phyloP scores from a whole-genome alignment of 2,329 filamentous ascomycete species.

The Ceratocystis colombiana region DNA sequence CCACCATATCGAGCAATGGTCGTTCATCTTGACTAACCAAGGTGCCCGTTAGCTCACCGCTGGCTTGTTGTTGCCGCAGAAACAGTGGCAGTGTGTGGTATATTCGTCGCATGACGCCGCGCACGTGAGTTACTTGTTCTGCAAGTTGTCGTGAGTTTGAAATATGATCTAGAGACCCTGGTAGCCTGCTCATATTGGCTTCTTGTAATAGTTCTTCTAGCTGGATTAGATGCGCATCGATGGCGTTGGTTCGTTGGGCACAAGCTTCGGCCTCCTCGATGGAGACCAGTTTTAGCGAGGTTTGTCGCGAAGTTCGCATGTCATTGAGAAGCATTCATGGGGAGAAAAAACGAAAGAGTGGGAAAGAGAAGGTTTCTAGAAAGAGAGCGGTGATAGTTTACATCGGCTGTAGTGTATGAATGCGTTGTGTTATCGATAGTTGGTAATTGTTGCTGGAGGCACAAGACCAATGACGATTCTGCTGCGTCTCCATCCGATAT shows the following conservation, averaged over 20 bases:
- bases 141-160: constrained; percentile 6
- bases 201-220: constrained; percentile 13
- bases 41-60: not conserved
- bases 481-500: no score
- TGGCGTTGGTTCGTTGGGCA: constrained; percentile 3
- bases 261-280: constrained; percentile 10
- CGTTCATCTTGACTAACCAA: not conserved
- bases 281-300: constrained; percentile 10
- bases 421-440: not conserved
- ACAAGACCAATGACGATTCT: not conserved
- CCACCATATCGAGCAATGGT: constrained; percentile 16
- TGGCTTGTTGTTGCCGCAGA: constrained; percentile 4
- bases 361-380: not conserved
- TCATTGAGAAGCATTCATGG: not conserved
- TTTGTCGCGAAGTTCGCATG: constrained; percentile 10
- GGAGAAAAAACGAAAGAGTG: not conserved
- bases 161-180: not conserved
- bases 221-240: constrained; percentile 12
- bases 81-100: constrained; percentile 16
- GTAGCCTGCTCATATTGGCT: not conserved
- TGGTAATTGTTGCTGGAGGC: not conserved
- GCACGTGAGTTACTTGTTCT: constrained; percentile 4
- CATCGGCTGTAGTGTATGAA: not conserved
- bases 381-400: not conserved
- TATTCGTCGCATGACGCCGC: constrained; percentile 10